Percentiles rank a stretch among this genome's conserved stretches.
These are phyloP conservation scores for Lasiodiplodia sp. DNA, from an alignment of 2,329 filamentous ascomycete species.

Conservation along the genomic window DNA sequence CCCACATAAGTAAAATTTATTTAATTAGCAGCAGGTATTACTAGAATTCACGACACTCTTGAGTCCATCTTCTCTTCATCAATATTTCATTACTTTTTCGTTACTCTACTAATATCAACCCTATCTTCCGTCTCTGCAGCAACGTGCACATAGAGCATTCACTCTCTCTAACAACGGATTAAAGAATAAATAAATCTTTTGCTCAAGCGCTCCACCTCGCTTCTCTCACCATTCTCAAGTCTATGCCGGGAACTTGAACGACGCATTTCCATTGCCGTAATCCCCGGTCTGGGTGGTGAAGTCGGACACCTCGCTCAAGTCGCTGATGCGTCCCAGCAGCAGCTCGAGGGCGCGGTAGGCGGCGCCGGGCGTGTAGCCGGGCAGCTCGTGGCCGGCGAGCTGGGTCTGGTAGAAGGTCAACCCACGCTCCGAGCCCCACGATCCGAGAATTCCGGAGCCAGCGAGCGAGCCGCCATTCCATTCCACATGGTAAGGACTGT, in stretches of 20 bases:
- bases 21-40: too few relatives aligned
- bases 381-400: slow-evolving; percentile 53
- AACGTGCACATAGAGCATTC: too few relatives aligned
- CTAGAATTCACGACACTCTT: too few relatives aligned
- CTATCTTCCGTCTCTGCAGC: too few relatives aligned
- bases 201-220: background rate
- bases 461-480: slow-evolving; percentile 49
- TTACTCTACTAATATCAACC: too few relatives aligned
- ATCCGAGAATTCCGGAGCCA: slow-evolving; percentile 51
- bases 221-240: background rate
- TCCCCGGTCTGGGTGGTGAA: slow-evolving; percentile 47
- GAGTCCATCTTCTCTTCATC: too few relatives aligned
- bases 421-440: slow-evolving; percentile 53
- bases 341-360: slow-evolving; percentile 53
- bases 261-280: background rate
- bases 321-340: slow-evolving; percentile 49
- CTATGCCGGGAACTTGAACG: background rate
- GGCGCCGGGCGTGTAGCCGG: slow-evolving; percentile 53
- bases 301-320: slow-evolving; percentile 44
- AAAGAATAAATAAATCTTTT: background rate
- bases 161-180: background rate
- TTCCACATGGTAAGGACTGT: slow-evolving; percentile 54
- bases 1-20: too few relatives aligned
- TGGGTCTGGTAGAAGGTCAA: slow-evolving; percentile 55
- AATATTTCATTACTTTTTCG: too few relatives aligned